These are phyloP conservation scores for Diaporthe sp. DNA, from an alignment of 2,329 filamentous ascomycete genomes.

Conservation along the genomic window DNA sequence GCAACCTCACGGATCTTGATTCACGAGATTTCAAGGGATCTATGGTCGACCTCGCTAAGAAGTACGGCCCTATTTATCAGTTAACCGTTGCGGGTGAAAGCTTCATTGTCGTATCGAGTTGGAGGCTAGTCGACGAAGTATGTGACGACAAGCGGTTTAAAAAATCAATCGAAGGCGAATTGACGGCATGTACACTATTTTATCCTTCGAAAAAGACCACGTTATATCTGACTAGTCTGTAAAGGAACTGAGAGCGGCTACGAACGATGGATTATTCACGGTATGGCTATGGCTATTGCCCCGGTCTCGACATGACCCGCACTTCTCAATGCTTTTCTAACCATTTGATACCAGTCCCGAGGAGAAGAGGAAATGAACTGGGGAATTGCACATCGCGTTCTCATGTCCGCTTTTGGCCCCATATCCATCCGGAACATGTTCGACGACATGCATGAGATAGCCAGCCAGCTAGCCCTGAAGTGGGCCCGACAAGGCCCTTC, in stretches of 20 bases:
- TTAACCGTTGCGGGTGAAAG: slow-evolving; percentile 38
- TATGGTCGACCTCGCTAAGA: too few species aligned
- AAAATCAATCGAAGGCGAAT: slow-evolving; percentile 28
- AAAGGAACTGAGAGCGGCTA: too few species aligned
- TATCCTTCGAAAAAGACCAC: too few species aligned
- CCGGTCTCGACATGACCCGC: too few species aligned
- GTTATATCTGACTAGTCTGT: too few species aligned
- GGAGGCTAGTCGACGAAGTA: slow-evolving; percentile 50
- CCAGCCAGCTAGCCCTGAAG: slow-evolving; percentile 61
- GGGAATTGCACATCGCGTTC: slow-evolving; percentile 62
- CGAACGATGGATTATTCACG: too few species aligned
- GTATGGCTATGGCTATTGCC: too few species aligned
- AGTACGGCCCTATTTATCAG: too few species aligned
- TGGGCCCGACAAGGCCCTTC: slow-evolving; percentile 52
- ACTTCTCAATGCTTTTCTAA: too few species aligned
- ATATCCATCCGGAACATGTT: slow-evolving; percentile 64
- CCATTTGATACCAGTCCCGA: slow-evolving; percentile 33
- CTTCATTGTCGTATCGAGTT: slow-evolving; percentile 60
- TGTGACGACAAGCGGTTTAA: slow-evolving; percentile 40
- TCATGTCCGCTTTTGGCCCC: slow-evolving; percentile 63
- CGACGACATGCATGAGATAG: slow-evolving; percentile 60
- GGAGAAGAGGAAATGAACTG: slow-evolving; percentile 49
- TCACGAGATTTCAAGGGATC: too few species aligned
- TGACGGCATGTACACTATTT: neutral
- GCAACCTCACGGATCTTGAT: too few species aligned